Evolutionary conservation across 2,329 filamentous ascomycete genomes (phyloP), one percentile per base, ranked within the genome.

Genomic region (Paraphaeosphaeria minitans): DNA sequence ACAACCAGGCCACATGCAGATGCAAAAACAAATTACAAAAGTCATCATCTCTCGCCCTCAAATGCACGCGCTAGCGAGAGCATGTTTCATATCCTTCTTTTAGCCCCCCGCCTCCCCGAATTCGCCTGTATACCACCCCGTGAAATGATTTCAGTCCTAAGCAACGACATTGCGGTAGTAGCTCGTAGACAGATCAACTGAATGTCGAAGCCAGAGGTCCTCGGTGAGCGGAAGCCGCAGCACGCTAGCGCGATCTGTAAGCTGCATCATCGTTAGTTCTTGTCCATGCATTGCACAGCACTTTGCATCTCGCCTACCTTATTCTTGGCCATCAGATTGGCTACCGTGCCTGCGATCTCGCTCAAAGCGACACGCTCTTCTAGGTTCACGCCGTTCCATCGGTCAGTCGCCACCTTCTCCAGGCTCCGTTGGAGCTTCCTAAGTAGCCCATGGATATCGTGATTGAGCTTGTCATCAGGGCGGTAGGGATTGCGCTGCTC

Each of bases 331-430:
- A 90, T 85, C 72, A 87, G 84, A 61, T 85, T 84, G 10, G 90
- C 90, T 59, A 94, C 86, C 47, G 88, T 83, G 54, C 87, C 86
- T 48, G 89, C 89, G 84, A 97, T 96, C 71, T 96, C 92, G 63
- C 89, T 88, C 55, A 94, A 83, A 0, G 92, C 92, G 43, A 93
- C 91, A 54, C 86, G 77, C 57, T 84, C 81, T 55, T 80, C 78
- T 7, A 86, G 76, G 14, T 82, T 75, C 55, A 78, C 79, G 22
- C 80, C 63, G 16, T 78, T 76, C 19, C 70, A 71, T 29, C 68
- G 53, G 22, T 78, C 75, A 42, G 80, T 77, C 33, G 78, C 80
- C 54, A 77, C 71, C 33, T 63, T 66, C 29, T 75, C 73, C 22
- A 79, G 67, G 12, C 69, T 73, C 27, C 68, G 67, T 48, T 78